Conservation (phyloP, 2,329 filamentous ascomycete genomes). For the Chalara sp. region DNA sequence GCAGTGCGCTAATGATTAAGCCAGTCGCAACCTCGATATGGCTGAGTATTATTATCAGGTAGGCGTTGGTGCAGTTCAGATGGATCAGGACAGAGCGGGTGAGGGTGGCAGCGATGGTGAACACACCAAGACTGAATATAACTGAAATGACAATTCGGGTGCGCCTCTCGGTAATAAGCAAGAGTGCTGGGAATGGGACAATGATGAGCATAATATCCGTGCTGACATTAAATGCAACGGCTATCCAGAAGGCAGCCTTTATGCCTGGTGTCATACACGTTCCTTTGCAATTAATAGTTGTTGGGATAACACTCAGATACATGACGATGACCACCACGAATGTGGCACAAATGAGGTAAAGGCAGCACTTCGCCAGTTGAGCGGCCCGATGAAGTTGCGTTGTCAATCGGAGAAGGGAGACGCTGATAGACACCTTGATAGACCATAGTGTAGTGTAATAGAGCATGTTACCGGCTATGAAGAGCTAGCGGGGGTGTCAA, state of each 20-base stretch:
- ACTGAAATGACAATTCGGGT: constrained; percentile 1
- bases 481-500: no score
- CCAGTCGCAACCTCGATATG: no score
- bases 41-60: no score
- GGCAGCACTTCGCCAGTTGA: background rate
- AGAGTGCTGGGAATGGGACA: constrained; percentile 1
- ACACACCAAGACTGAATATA: background rate
- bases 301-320: background rate
- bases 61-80: background rate
- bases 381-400: no score
- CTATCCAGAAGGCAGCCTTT: background rate
- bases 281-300: background rate
- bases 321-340: background rate
- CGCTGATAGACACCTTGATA: no score
- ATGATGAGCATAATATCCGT: constrained; percentile 2
- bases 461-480: no score
- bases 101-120: background rate
- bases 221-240: background rate
- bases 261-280: background rate
- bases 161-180: constrained; percentile 1
- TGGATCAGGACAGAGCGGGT: constrained; percentile 1
- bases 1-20: no score
- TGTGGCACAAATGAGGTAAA: background rate
- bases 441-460: no score
- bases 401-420: no score